These are phyloP conservation scores for Plasmodium inui DNA, from an alignment of 169 alveolate species.

Conservation along the genomic window DNA sequence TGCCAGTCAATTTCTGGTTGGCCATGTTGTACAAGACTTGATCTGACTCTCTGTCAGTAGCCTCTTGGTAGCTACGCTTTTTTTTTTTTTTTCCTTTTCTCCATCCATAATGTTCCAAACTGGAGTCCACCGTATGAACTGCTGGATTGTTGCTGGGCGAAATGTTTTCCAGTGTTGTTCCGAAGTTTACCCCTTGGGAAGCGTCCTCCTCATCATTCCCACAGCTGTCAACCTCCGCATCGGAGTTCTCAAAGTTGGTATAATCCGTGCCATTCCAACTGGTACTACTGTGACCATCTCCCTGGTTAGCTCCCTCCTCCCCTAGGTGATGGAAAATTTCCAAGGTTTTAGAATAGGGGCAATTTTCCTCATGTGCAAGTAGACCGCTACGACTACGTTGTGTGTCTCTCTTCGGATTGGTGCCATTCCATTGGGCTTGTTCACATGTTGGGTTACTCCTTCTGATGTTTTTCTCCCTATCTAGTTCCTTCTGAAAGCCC, in stretches of 20 bases:
- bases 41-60: neutral
- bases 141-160: neutral
- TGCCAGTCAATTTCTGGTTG: conserved; percentile 43
- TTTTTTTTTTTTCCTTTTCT: neutral
- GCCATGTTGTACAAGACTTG: conserved; percentile 22
- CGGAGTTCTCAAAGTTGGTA: neutral
- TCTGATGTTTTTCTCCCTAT: neutral
- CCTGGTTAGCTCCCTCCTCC: neutral
- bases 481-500: neutral
- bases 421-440: neutral
- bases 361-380: neutral
- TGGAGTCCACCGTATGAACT: neutral
- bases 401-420: neutral
- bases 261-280: neutral
- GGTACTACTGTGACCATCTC: neutral
- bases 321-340: neutral
- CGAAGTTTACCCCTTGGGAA: neutral
- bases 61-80: neutral
- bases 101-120: neutral
- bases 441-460: neutral
- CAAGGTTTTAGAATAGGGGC: neutral
- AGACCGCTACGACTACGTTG: neutral
- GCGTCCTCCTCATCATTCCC: neutral
- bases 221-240: neutral
- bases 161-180: neutral